Evolutionary conservation across 768 basidiomycete species (phyloP).

Genomic region (Xerocomellus dryophilus): DNA sequence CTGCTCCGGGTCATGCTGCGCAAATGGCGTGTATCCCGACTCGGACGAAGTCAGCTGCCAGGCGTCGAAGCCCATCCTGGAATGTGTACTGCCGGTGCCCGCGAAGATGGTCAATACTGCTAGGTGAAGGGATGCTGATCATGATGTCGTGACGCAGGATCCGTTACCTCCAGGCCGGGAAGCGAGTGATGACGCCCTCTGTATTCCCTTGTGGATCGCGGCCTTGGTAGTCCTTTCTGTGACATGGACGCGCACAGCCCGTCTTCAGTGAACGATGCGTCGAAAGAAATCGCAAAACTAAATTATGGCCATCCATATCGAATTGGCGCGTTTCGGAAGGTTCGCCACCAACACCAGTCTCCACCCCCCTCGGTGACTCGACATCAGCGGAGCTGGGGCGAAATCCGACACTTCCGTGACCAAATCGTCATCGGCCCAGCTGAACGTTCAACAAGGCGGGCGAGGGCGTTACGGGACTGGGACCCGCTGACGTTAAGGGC

Average conservation of each 20-base stretch:
- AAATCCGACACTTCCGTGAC: conserved; percentile 39
- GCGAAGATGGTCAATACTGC: conserved; percentile 44
- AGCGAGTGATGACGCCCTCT: conserved; percentile 19
- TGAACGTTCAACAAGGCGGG: conserved; percentile 45
- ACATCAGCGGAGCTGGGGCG: conserved; percentile 42
- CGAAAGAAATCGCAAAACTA: conserved; percentile 71
- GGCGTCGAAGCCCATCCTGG: conserved; percentile 23
- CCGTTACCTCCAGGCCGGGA: conserved; percentile 27
- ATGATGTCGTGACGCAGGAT: conserved; percentile 17
- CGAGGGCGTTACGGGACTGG: conserved; percentile 37
- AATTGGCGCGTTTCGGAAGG: conserved; percentile 49
- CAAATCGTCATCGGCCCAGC: conserved; percentile 52
- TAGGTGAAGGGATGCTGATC: conserved; percentile 31
- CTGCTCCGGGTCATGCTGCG: conserved; percentile 24
- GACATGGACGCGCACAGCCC: conserved; percentile 71
- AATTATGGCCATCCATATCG: conserved; percentile 43
- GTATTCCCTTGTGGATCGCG: conserved; percentile 13
- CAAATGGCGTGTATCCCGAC: conserved; percentile 31
- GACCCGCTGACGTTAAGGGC: too few relatives aligned
- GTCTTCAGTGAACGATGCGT: conserved; percentile 58
- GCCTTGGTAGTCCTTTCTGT: conserved; percentile 36
- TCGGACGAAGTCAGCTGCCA: conserved; percentile 20
- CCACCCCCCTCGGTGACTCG: conserved; percentile 28
- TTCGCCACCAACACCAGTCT: conserved; percentile 26
- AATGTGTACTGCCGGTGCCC: conserved; percentile 42